Conservation (phyloP, 2,329 filamentous ascomycete species). For the Sphaceloma murrayae region DNA sequence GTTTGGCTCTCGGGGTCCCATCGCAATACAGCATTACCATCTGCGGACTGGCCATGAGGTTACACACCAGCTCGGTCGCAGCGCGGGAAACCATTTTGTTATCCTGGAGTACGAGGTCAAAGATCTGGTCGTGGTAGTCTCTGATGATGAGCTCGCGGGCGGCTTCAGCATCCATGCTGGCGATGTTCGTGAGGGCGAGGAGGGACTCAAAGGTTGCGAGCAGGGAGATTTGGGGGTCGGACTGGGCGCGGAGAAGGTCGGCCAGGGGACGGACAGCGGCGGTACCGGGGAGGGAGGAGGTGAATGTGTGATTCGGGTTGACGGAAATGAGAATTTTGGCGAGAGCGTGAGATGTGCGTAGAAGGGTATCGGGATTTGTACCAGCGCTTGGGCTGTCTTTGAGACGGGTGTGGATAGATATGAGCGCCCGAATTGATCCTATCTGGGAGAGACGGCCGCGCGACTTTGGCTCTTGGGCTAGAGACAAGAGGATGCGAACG, state of each 20-base stretch:
- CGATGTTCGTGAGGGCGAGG: conserved; percentile 88
- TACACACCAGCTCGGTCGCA: conserved; percentile 81
- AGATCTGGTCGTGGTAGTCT: conserved; percentile 62
- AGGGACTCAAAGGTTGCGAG: conserved; percentile 84
- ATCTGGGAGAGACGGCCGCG: conserved; percentile 80
- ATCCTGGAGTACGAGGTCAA: conserved; percentile 70
- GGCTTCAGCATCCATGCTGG: conserved; percentile 57
- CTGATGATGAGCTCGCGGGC: conserved; percentile 61
- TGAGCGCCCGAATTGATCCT: conserved; percentile 77
- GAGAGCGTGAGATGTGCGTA: conserved; percentile 25
- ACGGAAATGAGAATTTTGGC: conserved; percentile 66
- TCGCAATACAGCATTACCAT: conserved; percentile 62
- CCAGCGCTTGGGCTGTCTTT: conserved; percentile 41
- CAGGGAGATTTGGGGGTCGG: conserved; percentile 56
- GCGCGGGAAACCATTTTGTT: conserved; percentile 73
- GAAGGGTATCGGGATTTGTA: conserved; percentile 40
- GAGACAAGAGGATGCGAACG: conserved; percentile 64
- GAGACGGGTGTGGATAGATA: conserved; percentile 57
- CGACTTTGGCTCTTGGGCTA: conserved; percentile 64
- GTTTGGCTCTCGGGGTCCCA: conserved; percentile 54
- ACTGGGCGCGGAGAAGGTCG: conserved; percentile 60
- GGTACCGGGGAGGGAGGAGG: conserved; percentile 58
- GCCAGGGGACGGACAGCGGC: conserved; percentile 76
- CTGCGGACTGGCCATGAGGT: conserved; percentile 63
- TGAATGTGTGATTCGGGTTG: conserved; percentile 62